These are phyloP conservation scores for Pyrenochaeta sp. DNA, from an alignment of 2,329 filamentous ascomycete genomes.

Conservation along the genomic window DNA sequence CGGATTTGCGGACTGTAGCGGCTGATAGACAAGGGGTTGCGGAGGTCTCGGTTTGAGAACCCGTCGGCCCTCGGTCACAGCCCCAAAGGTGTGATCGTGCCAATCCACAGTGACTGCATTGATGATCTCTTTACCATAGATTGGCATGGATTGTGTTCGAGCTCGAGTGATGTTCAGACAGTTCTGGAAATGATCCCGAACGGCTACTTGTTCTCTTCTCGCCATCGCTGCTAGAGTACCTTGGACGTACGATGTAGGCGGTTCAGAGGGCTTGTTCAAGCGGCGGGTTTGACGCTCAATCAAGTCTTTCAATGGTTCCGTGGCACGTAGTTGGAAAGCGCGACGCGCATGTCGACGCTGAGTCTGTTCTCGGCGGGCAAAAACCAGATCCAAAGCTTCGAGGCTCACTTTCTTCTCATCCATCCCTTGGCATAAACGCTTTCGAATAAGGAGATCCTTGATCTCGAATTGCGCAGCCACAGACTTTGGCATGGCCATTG, in stretches of 20 bases:
- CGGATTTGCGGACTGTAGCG: constrained; percentile 9
- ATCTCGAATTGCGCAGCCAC: constrained; percentile 76
- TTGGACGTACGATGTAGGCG: constrained; percentile 67
- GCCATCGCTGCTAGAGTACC: constrained; percentile 73
- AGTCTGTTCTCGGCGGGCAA: constrained; percentile 69
- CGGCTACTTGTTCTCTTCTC: constrained; percentile 73
- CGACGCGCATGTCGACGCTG: constrained; percentile 61
- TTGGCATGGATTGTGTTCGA: constrained; percentile 78
- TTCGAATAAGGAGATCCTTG: constrained; percentile 74
- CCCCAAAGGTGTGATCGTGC: constrained; percentile 42
- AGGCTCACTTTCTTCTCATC: constrained; percentile 72
- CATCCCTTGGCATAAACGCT: constrained; percentile 67
- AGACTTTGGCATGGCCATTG: constrained; percentile 87
- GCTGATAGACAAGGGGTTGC: constrained; percentile 8
- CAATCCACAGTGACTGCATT: constrained; percentile 71
- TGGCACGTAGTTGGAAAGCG: constrained; percentile 64
- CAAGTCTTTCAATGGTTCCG: constrained; percentile 72
- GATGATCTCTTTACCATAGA: constrained; percentile 84
- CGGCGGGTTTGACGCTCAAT: constrained; percentile 72
- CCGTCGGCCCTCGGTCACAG: constrained; percentile 50
- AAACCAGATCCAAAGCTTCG: constrained; percentile 80
- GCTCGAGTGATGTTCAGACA: constrained; percentile 82
- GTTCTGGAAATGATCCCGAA: constrained; percentile 76
- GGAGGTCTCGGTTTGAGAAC: constrained; percentile 18
- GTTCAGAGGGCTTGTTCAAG: constrained; percentile 58